phyloP scores from a whole-genome alignment of 208 protist genomes.

The Porcisia deanei region DNA sequence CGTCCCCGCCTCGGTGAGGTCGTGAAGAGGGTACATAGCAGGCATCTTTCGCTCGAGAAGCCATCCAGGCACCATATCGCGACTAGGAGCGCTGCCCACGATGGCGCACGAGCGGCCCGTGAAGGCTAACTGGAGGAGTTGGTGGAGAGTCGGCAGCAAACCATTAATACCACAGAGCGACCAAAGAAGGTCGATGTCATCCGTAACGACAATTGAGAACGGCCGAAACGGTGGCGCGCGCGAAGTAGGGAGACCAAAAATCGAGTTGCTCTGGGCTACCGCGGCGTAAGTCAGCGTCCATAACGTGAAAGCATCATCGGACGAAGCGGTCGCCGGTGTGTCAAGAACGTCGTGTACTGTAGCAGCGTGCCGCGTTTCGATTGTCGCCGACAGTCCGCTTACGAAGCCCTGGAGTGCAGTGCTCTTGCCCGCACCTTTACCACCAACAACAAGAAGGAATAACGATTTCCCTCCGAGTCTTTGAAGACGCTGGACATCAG shows the following conservation, averaged over 20 bases:
- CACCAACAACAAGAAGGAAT: conserved; percentile 33
- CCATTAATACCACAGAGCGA: conserved; percentile 40
- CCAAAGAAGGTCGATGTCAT: conserved; percentile 59
- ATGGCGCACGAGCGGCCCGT: conserved; percentile 45
- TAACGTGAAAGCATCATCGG: neutral
- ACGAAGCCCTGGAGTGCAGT: conserved; percentile 29
- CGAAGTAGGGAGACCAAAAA: neutral
- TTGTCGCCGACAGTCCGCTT: conserved; percentile 3
- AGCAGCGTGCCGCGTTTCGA: neutral
- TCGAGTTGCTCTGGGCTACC: conserved; percentile 4
- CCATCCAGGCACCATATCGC: conserved; percentile 36
- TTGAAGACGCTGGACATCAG: conserved; percentile 30
- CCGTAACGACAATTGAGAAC: conserved; percentile 56
- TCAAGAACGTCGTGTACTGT: neutral
- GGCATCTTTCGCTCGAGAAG: conserved; percentile 33
- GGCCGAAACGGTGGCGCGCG: conserved; percentile 3
- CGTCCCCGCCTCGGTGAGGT: conserved; percentile 24
- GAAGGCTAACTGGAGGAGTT: conserved; percentile 29
- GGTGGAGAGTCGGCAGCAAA: conserved; percentile 28
- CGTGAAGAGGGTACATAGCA: conserved; percentile 31
- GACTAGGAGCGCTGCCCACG: conserved; percentile 43
- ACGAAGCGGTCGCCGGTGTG: neutral
- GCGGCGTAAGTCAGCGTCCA: conserved; percentile 18
- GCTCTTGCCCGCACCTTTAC: conserved; percentile 32
- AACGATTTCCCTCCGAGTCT: conserved; percentile 15